Evolutionary conservation across 768 basidiomycete species (phyloP), one percentile per base, ranked within the genome.

Genomic region (Daedaleopsis nitida): DNA sequence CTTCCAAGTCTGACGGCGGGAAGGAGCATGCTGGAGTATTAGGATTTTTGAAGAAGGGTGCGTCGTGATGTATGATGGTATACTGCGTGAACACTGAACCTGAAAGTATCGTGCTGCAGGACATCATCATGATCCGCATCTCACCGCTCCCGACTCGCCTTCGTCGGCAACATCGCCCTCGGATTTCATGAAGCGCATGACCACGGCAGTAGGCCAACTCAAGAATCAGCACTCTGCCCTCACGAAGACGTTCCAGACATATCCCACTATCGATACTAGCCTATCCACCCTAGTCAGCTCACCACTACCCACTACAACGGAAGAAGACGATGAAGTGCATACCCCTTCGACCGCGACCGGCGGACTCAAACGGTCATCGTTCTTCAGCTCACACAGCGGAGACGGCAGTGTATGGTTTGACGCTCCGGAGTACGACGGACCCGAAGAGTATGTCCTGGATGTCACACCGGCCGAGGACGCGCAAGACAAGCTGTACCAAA

Each of bases 341-440:
- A 63, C 70, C 13, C 65, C 68, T 7, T 52, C 69, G 17, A 58
- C 65, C 12, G 50, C 68, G 11, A 51, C 63, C 12, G 21, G 45
- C 7, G 60, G 63, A 34, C 55, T 51, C 57, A 64, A 58, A 32
- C 67, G 72, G 32, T 53, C 61, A 54, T 72, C 72, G 39, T 62
- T 62, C 9, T 63, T 63, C 48, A 72, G 72, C 53, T 67, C 68
- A 13, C 66, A 67, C 14, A 69, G 68, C 62, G 54, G 54, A 44
- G 66, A 73, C 48, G 62, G 70, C n/a, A 74, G 72, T 47, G 84
- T 92, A 67, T 94, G 91, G 91, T 92, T 83, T 67, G 92, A 94
- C 65, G 92, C 91, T 10, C 75, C 80, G 43, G 88, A 87, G 54
- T 78, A 72, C 49, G 84, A 87, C 63, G 87, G 84, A 1, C 82